Evolutionary conservation across 352 stramenopile genomes (phyloP), one percentile per base, ranked within the genome.

Genomic region (Phytophthora pistaciae): DNA sequence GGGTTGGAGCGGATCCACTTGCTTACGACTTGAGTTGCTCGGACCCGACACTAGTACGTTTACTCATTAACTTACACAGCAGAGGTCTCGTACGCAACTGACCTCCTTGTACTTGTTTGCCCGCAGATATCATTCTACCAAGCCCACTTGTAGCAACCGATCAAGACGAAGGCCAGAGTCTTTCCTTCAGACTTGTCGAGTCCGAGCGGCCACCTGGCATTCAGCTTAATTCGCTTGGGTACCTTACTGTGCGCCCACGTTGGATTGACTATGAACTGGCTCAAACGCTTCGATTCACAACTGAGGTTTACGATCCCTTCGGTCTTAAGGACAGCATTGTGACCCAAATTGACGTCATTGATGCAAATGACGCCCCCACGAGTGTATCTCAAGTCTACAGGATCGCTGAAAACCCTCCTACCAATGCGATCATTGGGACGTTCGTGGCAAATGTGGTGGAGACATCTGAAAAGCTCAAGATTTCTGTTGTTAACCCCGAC

Each of bases 21-120:
- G 83, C 60, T 25, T 91, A 21, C 74, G 56, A 1, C 38, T 91
- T n/a, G 83, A 91, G 49, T 16, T 88, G 0, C 84, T 74, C 20
- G 78, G 83, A 9, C 78, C 72, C n/a, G 73, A 75, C 33, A 59
- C 68, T 73, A 75, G 82, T 90, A 80, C 31, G 56, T 14, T 42
- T 1, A 42, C 13, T 42, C 13, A 16, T 3, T 42, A 42, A 42
- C 13, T 42, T 42, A 9, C 9, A 42, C 9, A 16, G 25, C 25
- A 29, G 25, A 29, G 25, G 25, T 29, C 25, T 29, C 1, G 13
- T 42, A 16, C 3, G 9, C 3, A 10, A 42, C 36, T 42, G 36
- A 42, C 33, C 33, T 14, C 13, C 1, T 42, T 42, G 36, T 20
- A 38, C 21, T 48, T 31, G 14, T 48, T 20, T 33, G 0, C 1